Evolutionary conservation across 2,329 filamentous ascomycete species (phyloP), one percentile per base, ranked within the genome.

Genomic region (Zarea fungicola): DNA sequence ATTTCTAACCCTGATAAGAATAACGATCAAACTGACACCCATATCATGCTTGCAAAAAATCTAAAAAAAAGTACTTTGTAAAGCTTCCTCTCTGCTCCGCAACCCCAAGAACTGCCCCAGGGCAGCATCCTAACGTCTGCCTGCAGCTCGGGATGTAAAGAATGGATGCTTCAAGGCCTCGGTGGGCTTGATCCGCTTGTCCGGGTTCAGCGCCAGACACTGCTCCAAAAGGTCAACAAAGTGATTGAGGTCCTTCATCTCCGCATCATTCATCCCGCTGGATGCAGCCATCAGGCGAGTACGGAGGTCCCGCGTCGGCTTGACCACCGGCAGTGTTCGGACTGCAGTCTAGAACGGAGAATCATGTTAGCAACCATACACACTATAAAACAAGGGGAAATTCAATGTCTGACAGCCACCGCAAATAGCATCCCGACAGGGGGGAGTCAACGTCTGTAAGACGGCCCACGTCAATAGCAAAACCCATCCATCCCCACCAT

Each of bases 81-180:
- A n/a, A n/a, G n/a, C n/a, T n/a, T n/a, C 21, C 19, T 13, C 34
- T 21, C n/a, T 14, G 39, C 10, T 21, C 14, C 9, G 42, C 31
- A 35, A 25, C n/a, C n/a, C n/a, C n/a, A n/a, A n/a, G n/a, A n/a
- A n/a, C n/a, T n/a, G n/a, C n/a, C 28, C 26, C 28, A 34, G n/a
- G 13, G 13, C 40, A 22, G 23, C 23, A 14, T 6, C 19, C 26
- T 52, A 62, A 48, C 58, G 57, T 52, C 52, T 57, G 48, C 51
- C 48, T 26, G 50, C 42, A 26, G 49, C 52, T 49, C 64, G 61
- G 63, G 65, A 67, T 21, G 70, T 72, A 58, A 97, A 89, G 67
- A 97, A 97, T 1, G 87, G 87, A 72, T 97, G 92, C 62, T 83
- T 85, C 58, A 97, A 72, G 42, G 93, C 93, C 61, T 97, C 91